Evolutionary conservation across 1,284 basidiomycete species (phyloP).

Genomic region (Apiotrichum gamsii): DNA sequence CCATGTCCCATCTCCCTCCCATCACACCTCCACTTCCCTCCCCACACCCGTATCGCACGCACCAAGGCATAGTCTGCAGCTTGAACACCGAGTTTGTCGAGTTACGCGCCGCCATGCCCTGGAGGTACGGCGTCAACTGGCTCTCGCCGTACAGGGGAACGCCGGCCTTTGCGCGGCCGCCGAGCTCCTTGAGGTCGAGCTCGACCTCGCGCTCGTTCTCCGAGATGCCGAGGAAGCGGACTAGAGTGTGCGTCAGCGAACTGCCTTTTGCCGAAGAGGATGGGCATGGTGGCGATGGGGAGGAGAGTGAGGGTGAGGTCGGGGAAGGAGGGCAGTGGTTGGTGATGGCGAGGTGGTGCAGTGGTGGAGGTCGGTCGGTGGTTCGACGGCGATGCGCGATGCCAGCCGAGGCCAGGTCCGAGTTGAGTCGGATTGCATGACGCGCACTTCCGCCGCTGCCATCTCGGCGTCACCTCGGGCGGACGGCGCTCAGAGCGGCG

Average conservation of each 20-base stretch:
- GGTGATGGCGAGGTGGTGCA: too few relatives aligned
- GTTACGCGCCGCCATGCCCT: constrained; percentile 81
- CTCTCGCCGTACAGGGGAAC: constrained; percentile 79
- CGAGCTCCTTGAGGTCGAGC: constrained; percentile 68
- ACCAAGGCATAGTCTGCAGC: constrained; percentile 59
- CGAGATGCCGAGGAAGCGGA: constrained; percentile 93
- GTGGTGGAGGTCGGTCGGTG: too few relatives aligned
- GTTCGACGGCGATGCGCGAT: too few relatives aligned
- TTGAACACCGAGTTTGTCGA: constrained; percentile 89
- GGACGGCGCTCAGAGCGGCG: too few relatives aligned
- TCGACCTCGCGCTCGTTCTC: constrained; percentile 82
- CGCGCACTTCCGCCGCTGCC: too few relatives aligned
- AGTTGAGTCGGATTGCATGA: too few relatives aligned
- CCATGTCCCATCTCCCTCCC: too few relatives aligned
- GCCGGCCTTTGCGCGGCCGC: constrained; percentile 62
- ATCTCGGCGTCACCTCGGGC: not conserved
- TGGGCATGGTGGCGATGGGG: not conserved
- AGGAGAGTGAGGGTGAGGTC: not conserved
- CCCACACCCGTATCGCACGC: constrained; percentile 44
- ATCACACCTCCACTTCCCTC: not conserved
- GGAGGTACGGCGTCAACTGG: constrained; percentile 76
- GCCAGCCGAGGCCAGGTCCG: too few relatives aligned
- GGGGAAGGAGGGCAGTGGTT: too few relatives aligned
- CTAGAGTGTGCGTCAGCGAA: constrained; percentile 50
- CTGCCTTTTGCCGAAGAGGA: not conserved